Conservation (phyloP, 176 grass and related monocot species). For the Oryza punctata region DNA sequence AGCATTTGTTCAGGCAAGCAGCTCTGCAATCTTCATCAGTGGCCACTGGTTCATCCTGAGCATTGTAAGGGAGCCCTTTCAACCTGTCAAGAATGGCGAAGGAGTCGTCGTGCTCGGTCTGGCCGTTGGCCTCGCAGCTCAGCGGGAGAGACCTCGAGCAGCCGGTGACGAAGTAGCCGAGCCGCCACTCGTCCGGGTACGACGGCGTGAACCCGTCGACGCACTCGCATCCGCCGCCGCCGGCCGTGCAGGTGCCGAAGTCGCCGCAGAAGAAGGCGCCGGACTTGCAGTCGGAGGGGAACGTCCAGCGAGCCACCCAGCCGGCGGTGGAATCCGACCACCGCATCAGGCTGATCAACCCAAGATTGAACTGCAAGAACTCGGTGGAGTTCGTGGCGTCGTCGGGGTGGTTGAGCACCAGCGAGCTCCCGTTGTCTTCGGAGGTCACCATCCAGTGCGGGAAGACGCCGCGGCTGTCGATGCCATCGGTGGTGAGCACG, state of each 20-base stretch:
- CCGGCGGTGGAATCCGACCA: constrained; percentile 27
- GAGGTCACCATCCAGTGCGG: constrained; percentile 51
- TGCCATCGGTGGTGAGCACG: constrained; percentile 43
- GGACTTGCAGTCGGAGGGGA: constrained; percentile 48
- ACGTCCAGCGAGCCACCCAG: constrained; percentile 41
- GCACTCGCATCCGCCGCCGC: constrained; percentile 28
- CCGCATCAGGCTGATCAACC: constrained; percentile 41
- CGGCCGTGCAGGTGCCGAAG: constrained; percentile 33
- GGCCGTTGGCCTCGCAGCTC: constrained; percentile 26
- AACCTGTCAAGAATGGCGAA: constrained; percentile 36
- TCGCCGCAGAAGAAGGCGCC: constrained; percentile 46
- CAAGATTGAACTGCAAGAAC: constrained; percentile 44
- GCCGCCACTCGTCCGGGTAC: constrained; percentile 27
- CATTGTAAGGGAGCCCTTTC: constrained; percentile 26
- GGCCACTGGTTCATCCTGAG: constrained; percentile 31
- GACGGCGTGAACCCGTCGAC: constrained; percentile 37
- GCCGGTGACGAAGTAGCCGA: constrained; percentile 35
- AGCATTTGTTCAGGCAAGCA: constrained; percentile 47
- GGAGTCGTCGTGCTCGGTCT: constrained; percentile 21
- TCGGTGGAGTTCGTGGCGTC: neutral
- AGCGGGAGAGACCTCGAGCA: constrained; percentile 51
- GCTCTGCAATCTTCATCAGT: constrained; percentile 36
- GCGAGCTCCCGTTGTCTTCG: constrained; percentile 22
- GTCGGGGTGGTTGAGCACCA: constrained; percentile 27
- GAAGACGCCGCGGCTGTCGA: constrained; percentile 10